Conservation (phyloP, 2,329 filamentous ascomycete genomes). For the Aspergillus flavus region DNA sequence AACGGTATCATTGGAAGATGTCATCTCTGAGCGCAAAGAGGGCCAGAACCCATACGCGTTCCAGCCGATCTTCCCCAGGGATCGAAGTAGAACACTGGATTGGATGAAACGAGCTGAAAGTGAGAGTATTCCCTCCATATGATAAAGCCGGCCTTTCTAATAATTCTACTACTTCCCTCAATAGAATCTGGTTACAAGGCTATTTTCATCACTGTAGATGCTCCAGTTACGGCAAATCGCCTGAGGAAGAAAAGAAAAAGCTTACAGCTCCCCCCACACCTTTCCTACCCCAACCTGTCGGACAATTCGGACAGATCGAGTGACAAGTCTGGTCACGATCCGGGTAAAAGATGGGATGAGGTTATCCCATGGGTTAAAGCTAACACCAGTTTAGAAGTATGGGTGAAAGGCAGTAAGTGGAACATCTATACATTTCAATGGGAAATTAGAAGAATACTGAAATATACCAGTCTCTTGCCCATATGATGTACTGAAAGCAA, state of each 20-base stretch:
- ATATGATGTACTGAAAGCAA: slow-evolving; percentile 32
- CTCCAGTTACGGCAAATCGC: slow-evolving; percentile 53
- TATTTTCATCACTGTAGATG: slow-evolving; percentile 56
- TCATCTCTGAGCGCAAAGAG: slow-evolving; percentile 35
- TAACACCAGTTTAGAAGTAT: slow-evolving; percentile 48
- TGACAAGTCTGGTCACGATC: not conserved
- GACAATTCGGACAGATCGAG: slow-evolving; percentile 5
- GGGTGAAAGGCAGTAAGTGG: slow-evolving; percentile 26
- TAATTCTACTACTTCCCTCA: too few species aligned
- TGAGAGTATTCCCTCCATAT: too few species aligned
- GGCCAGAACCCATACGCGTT: slow-evolving; percentile 50
- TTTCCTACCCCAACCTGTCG: slow-evolving; percentile 44
- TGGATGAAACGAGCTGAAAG: too few species aligned
- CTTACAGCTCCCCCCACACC: slow-evolving; percentile 48
- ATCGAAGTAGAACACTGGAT: slow-evolving; percentile 34
- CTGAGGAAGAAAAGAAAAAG: slow-evolving; percentile 55
- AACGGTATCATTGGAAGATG: slow-evolving; percentile 42
- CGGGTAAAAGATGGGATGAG: slow-evolving; percentile 42
- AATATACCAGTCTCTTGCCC: slow-evolving; percentile 19
- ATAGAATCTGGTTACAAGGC: slow-evolving; percentile 52
- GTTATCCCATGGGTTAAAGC: slow-evolving; percentile 51
- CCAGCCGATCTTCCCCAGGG: slow-evolving; percentile 55
- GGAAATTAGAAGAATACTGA: not conserved
- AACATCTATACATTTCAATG: not conserved
- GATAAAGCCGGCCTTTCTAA: too few species aligned